phyloP scores from a whole-genome alignment of 164 flowering plant genomes.

The Amborella trichopoda region DNA sequence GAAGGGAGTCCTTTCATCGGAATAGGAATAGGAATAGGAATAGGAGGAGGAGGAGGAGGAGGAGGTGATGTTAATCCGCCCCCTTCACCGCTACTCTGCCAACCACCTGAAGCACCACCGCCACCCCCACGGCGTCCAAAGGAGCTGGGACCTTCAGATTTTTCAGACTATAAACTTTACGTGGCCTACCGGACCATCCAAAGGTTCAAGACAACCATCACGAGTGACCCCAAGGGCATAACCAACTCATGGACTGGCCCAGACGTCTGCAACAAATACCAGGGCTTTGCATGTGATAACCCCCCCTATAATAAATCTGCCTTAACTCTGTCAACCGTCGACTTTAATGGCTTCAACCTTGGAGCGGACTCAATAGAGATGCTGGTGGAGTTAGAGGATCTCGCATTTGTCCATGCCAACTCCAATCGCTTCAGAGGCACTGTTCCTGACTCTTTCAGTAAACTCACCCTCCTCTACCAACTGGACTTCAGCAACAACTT shows the following conservation, averaged over 20 bases:
- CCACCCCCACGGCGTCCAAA: background rate
- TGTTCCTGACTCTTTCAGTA: slow-evolving; percentile 10
- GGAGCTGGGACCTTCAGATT: slow-evolving; percentile 13
- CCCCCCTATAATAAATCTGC: slow-evolving; percentile 31
- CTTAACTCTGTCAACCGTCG: slow-evolving; percentile 16
- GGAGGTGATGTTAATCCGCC: background rate
- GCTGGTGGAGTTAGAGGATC: slow-evolving; percentile 17
- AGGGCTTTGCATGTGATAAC: slow-evolving; percentile 39
- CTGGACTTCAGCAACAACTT: slow-evolving; percentile 40
- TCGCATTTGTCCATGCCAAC: slow-evolving; percentile 41
- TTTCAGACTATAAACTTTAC: slow-evolving; percentile 8
- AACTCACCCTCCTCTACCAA: slow-evolving; percentile 25
- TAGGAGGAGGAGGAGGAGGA: background rate
- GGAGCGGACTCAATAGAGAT: slow-evolving; percentile 13
- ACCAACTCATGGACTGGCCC: slow-evolving; percentile 45
- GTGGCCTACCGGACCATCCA: slow-evolving; percentile 30
- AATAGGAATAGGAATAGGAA: background rate
- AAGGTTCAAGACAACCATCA: slow-evolving; percentile 30
- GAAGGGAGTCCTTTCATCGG: too few species aligned
- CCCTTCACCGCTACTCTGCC: background rate
- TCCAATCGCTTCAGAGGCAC: slow-evolving; percentile 29
- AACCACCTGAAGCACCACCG: background rate
- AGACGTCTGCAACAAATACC: slow-evolving; percentile 36
- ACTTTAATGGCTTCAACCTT: slow-evolving; percentile 28
- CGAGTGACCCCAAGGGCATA: slow-evolving; percentile 28